Evolutionary conservation across 108 stramenopile genomes (phyloP).

Genomic region (Fistulifera pelliculosa): DNA sequence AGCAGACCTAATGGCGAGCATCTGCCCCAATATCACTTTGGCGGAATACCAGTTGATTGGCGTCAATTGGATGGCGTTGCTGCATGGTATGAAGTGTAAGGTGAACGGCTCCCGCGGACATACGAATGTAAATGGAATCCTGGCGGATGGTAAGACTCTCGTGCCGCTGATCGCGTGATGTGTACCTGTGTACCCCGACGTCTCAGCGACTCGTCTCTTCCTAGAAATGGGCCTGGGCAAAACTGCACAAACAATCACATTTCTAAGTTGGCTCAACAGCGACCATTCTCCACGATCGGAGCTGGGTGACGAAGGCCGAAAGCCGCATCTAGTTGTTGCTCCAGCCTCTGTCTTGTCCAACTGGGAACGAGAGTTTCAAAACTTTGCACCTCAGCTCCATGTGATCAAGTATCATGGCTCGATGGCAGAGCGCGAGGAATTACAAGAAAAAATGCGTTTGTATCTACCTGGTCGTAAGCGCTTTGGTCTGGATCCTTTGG

Average conservation of each 20-base stretch:
- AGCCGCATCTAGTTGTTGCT: slow-evolving; percentile 85
- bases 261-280: slow-evolving; percentile 76
- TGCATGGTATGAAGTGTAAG: slow-evolving; percentile 58
- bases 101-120: slow-evolving; percentile 19
- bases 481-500: slow-evolving; percentile 17
- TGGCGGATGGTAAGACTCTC: slow-evolving; percentile 75
- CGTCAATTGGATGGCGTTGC: slow-evolving; percentile 79
- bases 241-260: slow-evolving; percentile 95
- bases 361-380: slow-evolving; percentile 93
- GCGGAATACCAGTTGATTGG: slow-evolving; percentile 79
- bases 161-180: too few species aligned
- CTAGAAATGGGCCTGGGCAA: slow-evolving; percentile 39
- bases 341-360: slow-evolving; percentile 91
- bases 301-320: slow-evolving; percentile 12
- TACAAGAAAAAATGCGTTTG: slow-evolving; percentile 34
- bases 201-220: slow-evolving; percentile 1
- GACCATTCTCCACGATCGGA: neutral
- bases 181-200: too few species aligned
- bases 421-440: slow-evolving; percentile 40
- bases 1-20: slow-evolving; percentile 37
- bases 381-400: slow-evolving; percentile 75
- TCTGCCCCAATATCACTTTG: slow-evolving; percentile 52
- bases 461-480: slow-evolving; percentile 18
- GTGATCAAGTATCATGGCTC: slow-evolving; percentile 81
- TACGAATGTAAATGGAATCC: slow-evolving; percentile 87